Evolutionary conservation across 805 yeast species (phyloP).

Genomic region (Metschnikowia lunata): DNA sequence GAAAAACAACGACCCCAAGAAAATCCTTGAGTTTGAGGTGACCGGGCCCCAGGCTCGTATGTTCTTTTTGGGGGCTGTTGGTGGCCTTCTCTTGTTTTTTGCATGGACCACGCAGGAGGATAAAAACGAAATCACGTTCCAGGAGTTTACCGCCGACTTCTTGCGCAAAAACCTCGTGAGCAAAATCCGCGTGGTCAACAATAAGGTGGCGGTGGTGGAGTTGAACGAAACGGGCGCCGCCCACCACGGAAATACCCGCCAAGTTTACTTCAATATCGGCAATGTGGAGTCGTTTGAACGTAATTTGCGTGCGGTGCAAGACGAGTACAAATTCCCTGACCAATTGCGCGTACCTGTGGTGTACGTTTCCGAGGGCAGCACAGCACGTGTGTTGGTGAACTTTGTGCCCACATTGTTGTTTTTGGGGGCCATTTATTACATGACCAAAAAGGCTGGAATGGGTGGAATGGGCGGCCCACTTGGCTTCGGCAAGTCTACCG

Average conservation of each 20-base stretch:
- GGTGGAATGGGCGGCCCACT: constrained; percentile 58
- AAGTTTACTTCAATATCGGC: constrained; percentile 70
- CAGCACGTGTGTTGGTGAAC: constrained; percentile 60
- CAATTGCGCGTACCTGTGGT: constrained; percentile 74
- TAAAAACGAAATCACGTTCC: constrained; percentile 71
- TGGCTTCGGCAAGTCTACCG: constrained; percentile 81
- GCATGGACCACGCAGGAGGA: constrained; percentile 20
- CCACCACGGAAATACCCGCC: constrained; percentile 24
- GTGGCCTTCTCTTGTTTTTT: constrained; percentile 25
- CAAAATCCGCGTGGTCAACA: constrained; percentile 71
- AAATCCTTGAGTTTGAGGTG: constrained; percentile 22
- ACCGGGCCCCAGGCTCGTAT: constrained; percentile 21
- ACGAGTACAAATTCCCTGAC: constrained; percentile 56
- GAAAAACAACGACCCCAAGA: constrained; percentile 3
- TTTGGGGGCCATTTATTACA: constrained; percentile 83
- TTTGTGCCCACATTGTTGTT: constrained; percentile 85
- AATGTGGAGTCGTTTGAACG: constrained; percentile 85
- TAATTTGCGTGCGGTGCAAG: constrained; percentile 71
- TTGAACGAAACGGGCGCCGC: constrained; percentile 57
- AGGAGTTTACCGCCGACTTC: constrained; percentile 75
- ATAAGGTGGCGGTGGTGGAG: constrained; percentile 66
- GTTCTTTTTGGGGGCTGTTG: constrained; percentile 31
- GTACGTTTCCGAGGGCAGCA: constrained; percentile 67
- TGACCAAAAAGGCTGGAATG: constrained; percentile 61
- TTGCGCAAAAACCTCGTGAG: constrained; percentile 76